These are phyloP conservation scores for Setaria viridis DNA, from an alignment of 202 grass and related monocot species.

Conservation along the genomic window DNA sequence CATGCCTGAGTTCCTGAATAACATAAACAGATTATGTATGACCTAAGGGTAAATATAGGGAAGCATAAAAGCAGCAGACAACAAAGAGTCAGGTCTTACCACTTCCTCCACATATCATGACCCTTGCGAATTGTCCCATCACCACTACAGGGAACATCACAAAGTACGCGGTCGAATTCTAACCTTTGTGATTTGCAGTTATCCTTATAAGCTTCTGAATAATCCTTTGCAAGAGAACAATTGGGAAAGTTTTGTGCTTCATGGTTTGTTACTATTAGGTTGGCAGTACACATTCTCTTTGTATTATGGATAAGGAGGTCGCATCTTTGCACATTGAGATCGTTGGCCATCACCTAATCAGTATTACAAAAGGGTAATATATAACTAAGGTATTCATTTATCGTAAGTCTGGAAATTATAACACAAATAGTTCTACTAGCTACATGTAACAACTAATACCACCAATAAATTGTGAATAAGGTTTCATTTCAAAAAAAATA, in stretches of 20 bases:
- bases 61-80: constrained; percentile 36
- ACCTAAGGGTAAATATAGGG: constrained; percentile 19
- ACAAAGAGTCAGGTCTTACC: constrained; percentile 55
- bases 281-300: constrained; percentile 93
- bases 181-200: constrained; percentile 34
- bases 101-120: constrained; percentile 92
- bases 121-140: constrained; percentile 91
- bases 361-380: constrained; percentile 32
- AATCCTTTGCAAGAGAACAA: constrained; percentile 54
- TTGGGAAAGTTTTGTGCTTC: constrained; percentile 83
- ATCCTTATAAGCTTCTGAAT: constrained; percentile 34
- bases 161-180: constrained; percentile 83
- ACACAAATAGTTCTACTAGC: constrained; percentile 7
- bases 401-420: background rate
- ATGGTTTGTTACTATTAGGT: constrained; percentile 95
- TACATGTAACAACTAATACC: constrained; percentile 24
- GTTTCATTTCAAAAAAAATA: constrained; percentile 29
- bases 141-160: constrained; percentile 97
- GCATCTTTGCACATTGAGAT: constrained; percentile 88
- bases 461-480: background rate
- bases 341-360: constrained; percentile 88
- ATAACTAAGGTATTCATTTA: constrained; percentile 28
- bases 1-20: constrained; percentile 80
- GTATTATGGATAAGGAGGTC: constrained; percentile 96
- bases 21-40: constrained; percentile 4